Evolutionary conservation across 768 basidiomycete species (phyloP).

Genomic region (Boletus edulis): DNA sequence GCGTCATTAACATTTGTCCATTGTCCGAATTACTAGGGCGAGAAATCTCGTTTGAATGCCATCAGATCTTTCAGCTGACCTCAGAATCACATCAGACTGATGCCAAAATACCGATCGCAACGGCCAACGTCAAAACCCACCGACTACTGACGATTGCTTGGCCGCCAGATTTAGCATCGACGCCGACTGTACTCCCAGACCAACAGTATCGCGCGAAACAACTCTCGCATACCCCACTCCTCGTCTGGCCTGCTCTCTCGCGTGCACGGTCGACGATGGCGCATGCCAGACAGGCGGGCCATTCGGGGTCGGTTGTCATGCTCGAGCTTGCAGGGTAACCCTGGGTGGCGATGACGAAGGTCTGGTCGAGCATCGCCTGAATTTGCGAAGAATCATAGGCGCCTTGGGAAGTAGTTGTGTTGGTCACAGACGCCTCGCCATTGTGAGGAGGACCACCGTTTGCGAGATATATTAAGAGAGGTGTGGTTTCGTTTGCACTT

Average conservation of each 20-base stretch:
- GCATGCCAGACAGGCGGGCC: constrained; percentile 51
- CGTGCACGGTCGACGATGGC: constrained; percentile 49
- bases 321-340: constrained; percentile 33
- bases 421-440: constrained; percentile 37
- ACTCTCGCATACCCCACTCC: constrained; percentile 30
- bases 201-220: constrained; percentile 35
- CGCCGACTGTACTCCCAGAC: constrained; percentile 9
- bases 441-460: constrained; percentile 46
- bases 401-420: constrained; percentile 40
- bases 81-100: background rate
- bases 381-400: constrained; percentile 37
- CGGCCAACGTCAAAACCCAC: constrained; percentile 7
- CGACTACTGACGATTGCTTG: background rate
- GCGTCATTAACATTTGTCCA: too few relatives aligned
- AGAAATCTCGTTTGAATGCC: too few relatives aligned
- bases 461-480: constrained; percentile 58
- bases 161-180: background rate
- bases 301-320: constrained; percentile 36
- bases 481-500: constrained; percentile 31
- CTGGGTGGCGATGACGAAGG: constrained; percentile 41
- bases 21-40: too few relatives aligned
- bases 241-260: constrained; percentile 16
- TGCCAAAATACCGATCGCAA: background rate
- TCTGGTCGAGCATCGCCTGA: constrained; percentile 46
- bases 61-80: too few relatives aligned